A percentile compares a stretch with the other conserved stretches of the same genome.
phyloP scores from a whole-genome alignment of 441 rosid species.

The Gossypium gossypioides region DNA sequence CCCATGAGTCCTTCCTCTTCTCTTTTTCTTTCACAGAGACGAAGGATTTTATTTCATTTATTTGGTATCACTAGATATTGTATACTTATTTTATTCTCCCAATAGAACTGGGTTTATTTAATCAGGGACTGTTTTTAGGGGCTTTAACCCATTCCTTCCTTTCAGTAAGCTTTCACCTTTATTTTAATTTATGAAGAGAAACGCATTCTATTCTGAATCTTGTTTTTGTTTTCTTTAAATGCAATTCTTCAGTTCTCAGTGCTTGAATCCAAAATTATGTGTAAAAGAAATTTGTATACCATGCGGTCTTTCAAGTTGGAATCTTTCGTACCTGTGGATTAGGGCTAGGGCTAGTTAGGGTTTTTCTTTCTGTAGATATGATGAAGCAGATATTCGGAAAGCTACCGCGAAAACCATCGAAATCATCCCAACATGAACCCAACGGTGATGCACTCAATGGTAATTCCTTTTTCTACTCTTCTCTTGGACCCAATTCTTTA shows the following conservation, averaged over 20 bases:
- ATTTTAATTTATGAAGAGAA: background rate
- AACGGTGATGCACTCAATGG: constrained; percentile 35
- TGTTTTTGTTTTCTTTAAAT: background rate
- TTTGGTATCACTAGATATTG: too few relatives aligned
- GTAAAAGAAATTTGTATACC: constrained; percentile 7
- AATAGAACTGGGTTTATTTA: background rate
- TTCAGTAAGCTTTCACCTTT: background rate
- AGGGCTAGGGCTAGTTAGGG: constrained; percentile 13
- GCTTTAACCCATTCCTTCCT: background rate
- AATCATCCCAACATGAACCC: constrained; percentile 48
- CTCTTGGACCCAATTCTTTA: constrained; percentile 31
- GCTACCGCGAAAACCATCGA: constrained; percentile 68
- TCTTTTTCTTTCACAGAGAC: background rate
- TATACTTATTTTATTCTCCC: too few relatives aligned
- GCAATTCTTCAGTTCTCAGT: constrained; percentile 8
- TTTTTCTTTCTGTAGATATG: constrained; percentile 40
- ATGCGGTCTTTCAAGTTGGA: constrained; percentile 11
- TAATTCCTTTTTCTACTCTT: constrained; percentile 28
- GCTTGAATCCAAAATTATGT: constrained; percentile 13
- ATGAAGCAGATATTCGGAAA: constrained; percentile 78
- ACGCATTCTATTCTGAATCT: constrained; percentile 14
- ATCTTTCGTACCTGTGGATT: constrained; percentile 12
- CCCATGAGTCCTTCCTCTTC: background rate
- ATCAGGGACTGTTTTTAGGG: too few relatives aligned
- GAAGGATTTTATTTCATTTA: background rate